Base-by-base conservation (phyloP, 208 protist genomes). In the Trypanosoma congolense region DNA sequence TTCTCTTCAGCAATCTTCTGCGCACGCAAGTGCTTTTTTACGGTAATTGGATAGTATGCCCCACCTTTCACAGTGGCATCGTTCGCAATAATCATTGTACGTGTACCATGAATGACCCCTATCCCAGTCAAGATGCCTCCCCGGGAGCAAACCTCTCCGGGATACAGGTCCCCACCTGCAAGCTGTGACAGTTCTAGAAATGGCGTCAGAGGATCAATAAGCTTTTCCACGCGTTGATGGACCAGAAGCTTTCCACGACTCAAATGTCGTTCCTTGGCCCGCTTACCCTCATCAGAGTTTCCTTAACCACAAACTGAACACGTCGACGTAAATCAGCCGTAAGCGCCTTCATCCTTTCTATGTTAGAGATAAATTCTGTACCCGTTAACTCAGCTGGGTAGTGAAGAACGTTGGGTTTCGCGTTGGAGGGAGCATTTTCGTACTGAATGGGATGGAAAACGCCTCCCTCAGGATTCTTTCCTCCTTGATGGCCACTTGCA, bases 51-150 rank as follows among this genome's bases (percentile, higher is more conserved):
- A 70, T 96, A 98, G 73, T 98, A 98, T 18, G 96, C 97, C 38
- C 97, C 97, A 38, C 96, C 97, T 62, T 98, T 98, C 3, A 99
- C 96, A 9, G 97, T 98, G 3, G 96, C 90, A 74, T 98, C 96
- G 64, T 98, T 98, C 4, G 93, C 95, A n/a, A 98, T 89, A 33
- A 99, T 93, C 52, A 99, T 81, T 72, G 92, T 97, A 42, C 97
- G 82, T 26, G 67, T 61, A 18, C 83, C 77, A 61, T 86, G 55
- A 18, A 90, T 60, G 33, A 87, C 40, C 35, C 94, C 93, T 44
- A 98, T 87, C 51, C 95, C 96, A 6, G 96, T 97, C 29, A 98
- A 73, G 45, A 98, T 92, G 42, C 96, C 95, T 38, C 92, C 97
- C 42, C 73, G 77, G 52, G 95, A 80, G 43, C 93, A 82, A 6